Evolutionary conservation across 768 basidiomycete genomes (phyloP), one percentile per base, ranked within the genome.

Genomic region (Auriscalpium microsporum): DNA sequence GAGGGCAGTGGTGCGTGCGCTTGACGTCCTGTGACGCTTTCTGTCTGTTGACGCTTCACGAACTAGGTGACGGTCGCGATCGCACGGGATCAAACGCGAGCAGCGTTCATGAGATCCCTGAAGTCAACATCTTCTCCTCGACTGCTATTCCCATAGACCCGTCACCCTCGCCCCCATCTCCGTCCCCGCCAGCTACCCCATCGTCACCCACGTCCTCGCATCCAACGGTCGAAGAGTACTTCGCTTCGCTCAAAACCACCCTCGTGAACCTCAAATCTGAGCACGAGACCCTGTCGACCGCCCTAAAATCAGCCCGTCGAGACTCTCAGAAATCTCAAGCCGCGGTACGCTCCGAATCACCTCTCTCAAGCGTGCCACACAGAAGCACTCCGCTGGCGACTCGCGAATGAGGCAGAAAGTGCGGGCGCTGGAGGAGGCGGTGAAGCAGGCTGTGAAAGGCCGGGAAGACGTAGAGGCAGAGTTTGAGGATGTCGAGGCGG

Each of bases 271-370:
- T 90, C 19, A 78, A 78, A 51, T 64, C 78, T 0, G 90, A 95
- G 59, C 85, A 85, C 50, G 82, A 87, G 10, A 72, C 80, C 1
- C 75, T 96, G 14, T 75, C 82, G 4, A 62, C 78, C 0, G 78
- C 84, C 11, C 79, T 97, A 61, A 95, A 94, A 67, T 70, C 84
- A 17, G 79, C 86, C 0, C 79, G 93, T 45, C 80, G 86, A 10
- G 90, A 94, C 47, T 77, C 87, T 0, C 92, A 94, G 64, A 88
- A 90, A 61, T 82, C 86, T 0, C 87, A 94, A 52, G 82, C 91
- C 0, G 80, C 83, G 6, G 75, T 95, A 21, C 86, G 88, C 34
- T 74, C 83, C 2, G 92, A 95, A 92, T 95, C 45, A 89, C 94
- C 37, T 78, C 80, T 0, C 76, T 94, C 52, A 90, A 88, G 67